A percentile compares a stretch with the other conserved stretches of the same genome.
phyloP scores from a whole-genome alignment of 768 basidiomycete species.

The Leccinum sublutescens region DNA sequence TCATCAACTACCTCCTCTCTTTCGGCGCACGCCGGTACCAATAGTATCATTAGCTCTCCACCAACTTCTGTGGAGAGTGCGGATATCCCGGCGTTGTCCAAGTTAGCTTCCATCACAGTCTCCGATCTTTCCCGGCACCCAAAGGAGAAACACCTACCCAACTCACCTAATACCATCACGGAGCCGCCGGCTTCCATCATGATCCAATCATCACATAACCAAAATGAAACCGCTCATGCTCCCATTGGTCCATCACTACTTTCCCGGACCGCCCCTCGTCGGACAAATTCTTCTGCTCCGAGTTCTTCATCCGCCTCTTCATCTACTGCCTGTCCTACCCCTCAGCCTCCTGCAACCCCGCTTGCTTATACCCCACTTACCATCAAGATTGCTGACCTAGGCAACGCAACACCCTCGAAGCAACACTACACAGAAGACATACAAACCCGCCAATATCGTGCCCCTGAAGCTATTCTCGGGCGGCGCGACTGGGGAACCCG shows the following conservation, averaged over 20 bases:
- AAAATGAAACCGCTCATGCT: constrained; percentile 19
- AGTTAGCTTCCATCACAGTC: constrained; percentile 27
- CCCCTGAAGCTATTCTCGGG: constrained; percentile 92
- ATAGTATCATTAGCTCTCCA: constrained; percentile 48
- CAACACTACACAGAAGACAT: constrained; percentile 94
- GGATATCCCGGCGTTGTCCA: constrained; percentile 40
- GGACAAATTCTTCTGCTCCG: constrained; percentile 18
- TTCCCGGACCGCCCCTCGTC: constrained; percentile 58
- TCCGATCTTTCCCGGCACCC: constrained; percentile 5
- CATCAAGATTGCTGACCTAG: constrained; percentile 92
- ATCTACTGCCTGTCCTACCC: constrained; percentile 20
- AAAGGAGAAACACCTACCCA: not conserved
- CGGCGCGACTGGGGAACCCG: constrained; percentile 82
- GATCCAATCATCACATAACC: constrained; percentile 24
- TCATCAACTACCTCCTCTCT: constrained; percentile 47
- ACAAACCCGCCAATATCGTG: constrained; percentile 93
- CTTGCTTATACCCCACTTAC: constrained; percentile 49
- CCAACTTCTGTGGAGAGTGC: constrained; percentile 46
- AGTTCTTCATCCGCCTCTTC: constrained; percentile 21
- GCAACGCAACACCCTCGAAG: constrained; percentile 89
- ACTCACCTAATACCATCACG: not conserved
- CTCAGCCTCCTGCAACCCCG: constrained; percentile 25
- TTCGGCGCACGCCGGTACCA: constrained; percentile 32
- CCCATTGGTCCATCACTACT: constrained; percentile 52
- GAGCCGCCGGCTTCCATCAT: constrained; percentile 22